phyloP scores from a whole-genome alignment of 257 asterid genomes.

The Osmanthus fragrans region DNA sequence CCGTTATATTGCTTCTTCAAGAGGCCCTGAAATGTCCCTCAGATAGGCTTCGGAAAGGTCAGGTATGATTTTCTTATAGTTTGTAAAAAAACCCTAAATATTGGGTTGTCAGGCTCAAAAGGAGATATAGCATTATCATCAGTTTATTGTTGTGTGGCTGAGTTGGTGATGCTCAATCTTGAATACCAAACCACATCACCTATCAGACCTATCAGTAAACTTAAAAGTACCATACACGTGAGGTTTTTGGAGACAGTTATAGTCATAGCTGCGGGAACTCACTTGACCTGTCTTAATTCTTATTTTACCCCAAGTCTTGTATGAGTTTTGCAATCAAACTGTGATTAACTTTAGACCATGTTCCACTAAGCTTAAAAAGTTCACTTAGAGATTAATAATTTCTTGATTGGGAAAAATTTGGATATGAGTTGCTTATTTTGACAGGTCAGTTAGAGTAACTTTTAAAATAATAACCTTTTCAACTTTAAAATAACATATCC shows the following conservation, averaged over 20 bases:
- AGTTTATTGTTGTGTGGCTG: slow-evolving; percentile 4
- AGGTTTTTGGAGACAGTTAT: neutral
- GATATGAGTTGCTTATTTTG: neutral
- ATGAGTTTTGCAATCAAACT: neutral
- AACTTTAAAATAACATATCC: neutral
- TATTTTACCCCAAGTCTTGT: neutral
- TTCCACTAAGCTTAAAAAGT: neutral
- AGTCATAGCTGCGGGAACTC: neutral
- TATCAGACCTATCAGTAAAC: neutral
- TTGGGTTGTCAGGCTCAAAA: neutral
- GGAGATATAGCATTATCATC: neutral
- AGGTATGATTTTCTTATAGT: slow-evolving; percentile 49
- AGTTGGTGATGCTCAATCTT: neutral
- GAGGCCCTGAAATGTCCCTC: slow-evolving; percentile 98
- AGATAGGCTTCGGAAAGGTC: slow-evolving; percentile 98
- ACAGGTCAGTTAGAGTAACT: neutral
- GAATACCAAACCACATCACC: neutral
- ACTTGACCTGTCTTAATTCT: neutral
- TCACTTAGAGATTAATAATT: neutral
- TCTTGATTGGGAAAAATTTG: neutral
- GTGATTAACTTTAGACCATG: neutral
- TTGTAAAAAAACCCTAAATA: neutral
- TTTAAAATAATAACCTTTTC: neutral
- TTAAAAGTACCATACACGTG: neutral
- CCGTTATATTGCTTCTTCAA: slow-evolving; percentile 86